phyloP scores from a whole-genome alignment of 257 asterid genomes.

The Solanum phureja region DNA sequence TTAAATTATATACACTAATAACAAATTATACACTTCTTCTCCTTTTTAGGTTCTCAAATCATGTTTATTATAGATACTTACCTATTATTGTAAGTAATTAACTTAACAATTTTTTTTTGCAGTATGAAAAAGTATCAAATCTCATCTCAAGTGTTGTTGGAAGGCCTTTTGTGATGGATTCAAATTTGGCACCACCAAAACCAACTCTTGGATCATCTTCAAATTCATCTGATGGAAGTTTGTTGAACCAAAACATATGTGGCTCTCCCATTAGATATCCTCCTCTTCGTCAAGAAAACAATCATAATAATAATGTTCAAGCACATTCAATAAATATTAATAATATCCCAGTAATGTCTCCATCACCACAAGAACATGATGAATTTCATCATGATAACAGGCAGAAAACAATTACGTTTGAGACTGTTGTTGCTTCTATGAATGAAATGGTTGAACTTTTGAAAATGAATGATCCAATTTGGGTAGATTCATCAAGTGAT shows the following conservation, averaged over 20 bases:
- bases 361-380: not conserved
- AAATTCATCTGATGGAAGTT: not conserved
- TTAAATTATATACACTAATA: not conserved
- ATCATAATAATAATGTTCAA: not conserved
- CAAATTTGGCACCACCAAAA: not conserved
- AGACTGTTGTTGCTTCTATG: slow-evolving; percentile 30
- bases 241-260: slow-evolving; percentile 12
- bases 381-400: slow-evolving; percentile 7
- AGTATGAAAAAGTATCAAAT: slow-evolving; percentile 25
- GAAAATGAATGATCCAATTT: slow-evolving; percentile 45
- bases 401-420: slow-evolving; percentile 27
- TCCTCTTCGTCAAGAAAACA: not conserved
- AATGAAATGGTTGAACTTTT: slow-evolving; percentile 47
- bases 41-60: not conserved
- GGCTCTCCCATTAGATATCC: slow-evolving; percentile 3
- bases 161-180: slow-evolving; percentile 2
- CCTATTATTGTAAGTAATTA: not conserved
- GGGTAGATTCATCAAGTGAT: slow-evolving; percentile 33
- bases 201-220: not conserved
- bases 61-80: not conserved
- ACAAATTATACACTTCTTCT: not conserved
- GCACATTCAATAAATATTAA: slow-evolving; percentile 1
- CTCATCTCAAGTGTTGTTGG: slow-evolving; percentile 24
- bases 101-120: not conserved
- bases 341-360: not conserved